Evolutionary conservation across 768 basidiomycete genomes (phyloP), one percentile per base, ranked within the genome.

Genomic region (Brasilioporus rufonigricans): DNA sequence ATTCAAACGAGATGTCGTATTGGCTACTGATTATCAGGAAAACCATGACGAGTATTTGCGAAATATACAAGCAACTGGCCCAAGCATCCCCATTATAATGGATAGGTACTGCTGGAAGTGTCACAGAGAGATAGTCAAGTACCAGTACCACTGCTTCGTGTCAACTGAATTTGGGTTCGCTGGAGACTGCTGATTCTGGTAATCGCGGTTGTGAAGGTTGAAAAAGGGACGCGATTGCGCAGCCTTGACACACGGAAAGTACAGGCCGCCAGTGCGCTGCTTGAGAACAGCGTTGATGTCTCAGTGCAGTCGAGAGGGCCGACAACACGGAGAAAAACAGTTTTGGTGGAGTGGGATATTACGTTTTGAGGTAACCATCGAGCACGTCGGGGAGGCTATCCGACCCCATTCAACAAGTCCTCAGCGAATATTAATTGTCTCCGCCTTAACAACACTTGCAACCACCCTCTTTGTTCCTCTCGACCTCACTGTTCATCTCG

Each of bases 361-460:
- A 66, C 65, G 57, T 61, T 53, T 56, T 10, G 12, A n/a, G n/a
- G n/a, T n/a, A n/a, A n/a, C n/a, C n/a, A 3, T 33, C 46, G 21
- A 47, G 46, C 19, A 13, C n/a, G 36, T 33, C 26, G 43, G 26
- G 31, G 23, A 33, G 31, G n/a, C 46, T 23, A 21, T 44, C 26
- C 14, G 41, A 18, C 13, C n/a, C n/a, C n/a, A n/a, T n/a, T 41
- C 40, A 16, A 9, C 21, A 18, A 4, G 14, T 18, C 35, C 9
- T 27, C 27, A 14, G 44, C 27, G 9, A 33, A 46, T 33, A 23
- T 45, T 55, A 44, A 53, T 52, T 58, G 48, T 55, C 56, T 66
- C 67, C 61, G 57, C 61, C 55, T 53, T 66, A 67, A 60, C 67
- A 44, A 53, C 58, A 47, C 57, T 40, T 39, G 14, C 48, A 50